phyloP scores from a whole-genome alignment of 164 flowering plant genomes.

The Annona cherimola region DNA sequence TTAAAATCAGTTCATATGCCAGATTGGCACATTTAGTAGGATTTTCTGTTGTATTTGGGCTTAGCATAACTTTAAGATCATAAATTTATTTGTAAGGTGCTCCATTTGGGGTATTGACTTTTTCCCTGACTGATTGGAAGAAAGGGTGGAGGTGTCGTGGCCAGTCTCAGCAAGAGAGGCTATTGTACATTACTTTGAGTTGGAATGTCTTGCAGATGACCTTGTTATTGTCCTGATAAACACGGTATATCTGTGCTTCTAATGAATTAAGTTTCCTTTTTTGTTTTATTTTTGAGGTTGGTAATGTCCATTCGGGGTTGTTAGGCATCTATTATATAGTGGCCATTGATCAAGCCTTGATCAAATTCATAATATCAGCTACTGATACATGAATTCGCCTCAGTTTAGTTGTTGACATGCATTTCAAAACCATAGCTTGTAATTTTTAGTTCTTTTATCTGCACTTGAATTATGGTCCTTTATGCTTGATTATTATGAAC shows the following conservation, averaged over 20 bases:
- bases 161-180: slow-evolving; percentile 84
- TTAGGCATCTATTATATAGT: neutral
- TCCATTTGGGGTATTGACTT: slow-evolving; percentile 25
- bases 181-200: slow-evolving; percentile 56
- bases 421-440: no score
- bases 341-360: neutral
- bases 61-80: neutral
- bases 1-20: neutral
- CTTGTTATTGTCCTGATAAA: slow-evolving; percentile 63
- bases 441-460: no score
- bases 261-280: neutral
- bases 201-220: slow-evolving; percentile 73
- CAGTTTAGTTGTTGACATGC: no score
- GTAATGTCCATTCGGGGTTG: neutral
- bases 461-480: no score
- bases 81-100: neutral
- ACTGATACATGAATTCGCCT: no score
- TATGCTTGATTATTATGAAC: no score
- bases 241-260: slow-evolving; percentile 43
- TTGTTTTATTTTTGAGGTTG: neutral
- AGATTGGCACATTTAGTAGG: neutral
- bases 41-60: neutral
- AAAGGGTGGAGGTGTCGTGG: slow-evolving; percentile 95
- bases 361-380: no score
- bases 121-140: slow-evolving; percentile 51